A percentile compares a stretch with the other conserved stretches of the same genome.
These are phyloP conservation scores for Serendipita sp. DNA, from an alignment of 768 basidiomycete species.

Conservation along the genomic window DNA sequence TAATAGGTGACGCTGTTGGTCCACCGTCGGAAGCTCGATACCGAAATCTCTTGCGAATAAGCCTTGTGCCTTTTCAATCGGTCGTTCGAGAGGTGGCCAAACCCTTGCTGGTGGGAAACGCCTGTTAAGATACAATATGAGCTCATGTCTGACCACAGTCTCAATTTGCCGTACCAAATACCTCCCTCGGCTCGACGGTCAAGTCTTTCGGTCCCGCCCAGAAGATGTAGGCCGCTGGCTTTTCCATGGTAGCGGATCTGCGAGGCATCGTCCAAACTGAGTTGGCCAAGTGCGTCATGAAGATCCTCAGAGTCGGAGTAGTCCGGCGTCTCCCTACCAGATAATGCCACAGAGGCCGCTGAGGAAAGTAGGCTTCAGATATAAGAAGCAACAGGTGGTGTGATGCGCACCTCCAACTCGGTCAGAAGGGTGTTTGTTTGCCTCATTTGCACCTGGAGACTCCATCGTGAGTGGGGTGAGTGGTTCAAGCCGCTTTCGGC, in stretches of 20 bases:
- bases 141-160: not conserved
- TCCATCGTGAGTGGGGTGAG: not conserved
- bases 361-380: not conserved
- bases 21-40: slow-evolving; percentile 37
- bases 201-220: slow-evolving; percentile 44
- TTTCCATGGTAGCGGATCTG: slow-evolving; percentile 81
- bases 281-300: slow-evolving; percentile 64
- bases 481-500: not conserved
- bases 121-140: slow-evolving; percentile 4
- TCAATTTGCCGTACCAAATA: slow-evolving; percentile 39
- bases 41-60: slow-evolving; percentile 12
- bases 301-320: slow-evolving; percentile 21
- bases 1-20: slow-evolving; percentile 52
- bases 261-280: slow-evolving; percentile 75
- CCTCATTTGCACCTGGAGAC: not conserved
- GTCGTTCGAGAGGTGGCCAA: slow-evolving; percentile 52
- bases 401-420: too few species aligned
- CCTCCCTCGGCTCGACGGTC: slow-evolving; percentile 61
- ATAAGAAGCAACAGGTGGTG: too few species aligned
- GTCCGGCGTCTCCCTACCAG: not conserved
- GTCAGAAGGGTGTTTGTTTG: not conserved
- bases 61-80: slow-evolving; percentile 12
- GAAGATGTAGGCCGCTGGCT: slow-evolving; percentile 62
- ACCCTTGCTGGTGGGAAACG: slow-evolving; percentile 79
- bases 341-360: not conserved